Percentiles rank a stretch among this genome's conserved stretches.
These are phyloP conservation scores for Ramaria rubella DNA, from an alignment of 768 basidiomycete genomes.

Conservation along the genomic window DNA sequence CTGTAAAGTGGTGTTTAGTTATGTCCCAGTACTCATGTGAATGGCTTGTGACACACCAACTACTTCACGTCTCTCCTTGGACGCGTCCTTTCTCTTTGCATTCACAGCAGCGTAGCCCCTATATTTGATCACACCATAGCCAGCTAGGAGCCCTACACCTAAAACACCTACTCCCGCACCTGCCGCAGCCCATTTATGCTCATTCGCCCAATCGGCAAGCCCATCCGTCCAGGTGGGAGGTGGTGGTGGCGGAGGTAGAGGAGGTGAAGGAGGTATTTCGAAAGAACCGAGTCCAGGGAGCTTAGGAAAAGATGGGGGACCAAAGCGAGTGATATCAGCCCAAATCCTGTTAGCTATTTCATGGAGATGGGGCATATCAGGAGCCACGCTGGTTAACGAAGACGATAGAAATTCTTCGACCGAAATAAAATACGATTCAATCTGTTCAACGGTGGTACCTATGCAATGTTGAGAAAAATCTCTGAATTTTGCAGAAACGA, in stretches of 20 bases:
- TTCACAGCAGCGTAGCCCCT: constrained; percentile 21
- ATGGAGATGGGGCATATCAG: constrained; percentile 56
- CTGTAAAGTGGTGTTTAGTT: constrained; percentile 29
- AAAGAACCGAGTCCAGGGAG: constrained; percentile 65
- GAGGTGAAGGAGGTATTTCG: constrained; percentile 54
- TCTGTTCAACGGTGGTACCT: constrained; percentile 47
- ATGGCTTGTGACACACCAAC: constrained; percentile 20
- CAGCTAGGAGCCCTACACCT: constrained; percentile 54
- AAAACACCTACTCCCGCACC: constrained; percentile 50
- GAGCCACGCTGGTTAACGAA: constrained; percentile 48
- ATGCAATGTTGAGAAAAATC: background rate
- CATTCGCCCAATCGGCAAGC: constrained; percentile 44
- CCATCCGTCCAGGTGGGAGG: constrained; percentile 40
- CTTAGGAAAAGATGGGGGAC: constrained; percentile 46
- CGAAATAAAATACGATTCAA: constrained; percentile 64
- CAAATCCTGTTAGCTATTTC: constrained; percentile 65
- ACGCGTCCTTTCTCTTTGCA: constrained; percentile 13
- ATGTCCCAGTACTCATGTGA: constrained; percentile 10
- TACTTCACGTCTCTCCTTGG: constrained; percentile 34
- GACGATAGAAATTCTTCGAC: constrained; percentile 57
- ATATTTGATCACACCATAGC: constrained; percentile 37
- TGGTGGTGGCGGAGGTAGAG: constrained; percentile 48
- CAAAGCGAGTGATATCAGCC: constrained; percentile 76
- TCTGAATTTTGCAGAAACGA: background rate
- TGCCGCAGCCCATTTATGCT: constrained; percentile 56